phyloP scores from a whole-genome alignment of 352 stramenopile genomes.

The Pseudoperonospora humuli region DNA sequence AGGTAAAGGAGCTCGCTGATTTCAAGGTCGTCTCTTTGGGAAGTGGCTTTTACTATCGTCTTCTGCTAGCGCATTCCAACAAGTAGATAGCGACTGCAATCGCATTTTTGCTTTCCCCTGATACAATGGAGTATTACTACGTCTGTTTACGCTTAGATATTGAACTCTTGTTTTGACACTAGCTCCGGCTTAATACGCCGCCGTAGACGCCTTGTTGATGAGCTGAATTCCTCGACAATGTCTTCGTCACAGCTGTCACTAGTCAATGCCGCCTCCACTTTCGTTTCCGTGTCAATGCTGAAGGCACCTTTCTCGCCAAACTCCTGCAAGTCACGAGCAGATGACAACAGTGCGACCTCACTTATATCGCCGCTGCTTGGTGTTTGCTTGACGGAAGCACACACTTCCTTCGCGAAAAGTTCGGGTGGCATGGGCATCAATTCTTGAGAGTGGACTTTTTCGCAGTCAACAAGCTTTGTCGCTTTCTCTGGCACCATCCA shows the following conservation, averaged over 20 bases:
- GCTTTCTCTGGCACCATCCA: slow-evolving; percentile 26
- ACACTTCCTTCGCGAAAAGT: slow-evolving; percentile 21
- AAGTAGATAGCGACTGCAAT: slow-evolving; percentile 19
- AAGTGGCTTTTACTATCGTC: slow-evolving; percentile 65
- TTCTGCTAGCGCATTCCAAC: slow-evolving; percentile 40
- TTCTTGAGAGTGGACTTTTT: slow-evolving; percentile 10
- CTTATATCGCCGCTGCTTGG: slow-evolving; percentile 17
- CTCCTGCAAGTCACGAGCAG: slow-evolving; percentile 25
- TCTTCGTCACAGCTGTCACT: slow-evolving; percentile 18
- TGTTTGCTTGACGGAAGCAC: slow-evolving; percentile 9
- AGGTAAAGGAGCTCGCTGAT: slow-evolving; percentile 28
- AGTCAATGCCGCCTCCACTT: slow-evolving; percentile 18
- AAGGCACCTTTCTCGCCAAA: slow-evolving; percentile 41
- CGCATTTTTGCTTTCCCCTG: slow-evolving; percentile 15
- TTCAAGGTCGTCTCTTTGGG: slow-evolving; percentile 51
- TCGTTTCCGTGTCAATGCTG: slow-evolving; percentile 19
- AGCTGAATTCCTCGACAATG: slow-evolving; percentile 20
- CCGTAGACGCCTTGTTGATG: slow-evolving; percentile 25
- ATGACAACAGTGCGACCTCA: slow-evolving; percentile 17
- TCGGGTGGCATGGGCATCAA: slow-evolving; percentile 18
- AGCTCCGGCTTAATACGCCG: slow-evolving; percentile 48
- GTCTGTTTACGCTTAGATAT: slow-evolving; percentile 34
- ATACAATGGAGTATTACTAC: slow-evolving; percentile 20
- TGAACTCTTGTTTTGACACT: slow-evolving; percentile 44
- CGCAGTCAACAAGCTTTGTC: neutral